These are phyloP conservation scores for Eimeria falciformis DNA, from an alignment of 169 alveolate genomes.

Conservation along the genomic window DNA sequence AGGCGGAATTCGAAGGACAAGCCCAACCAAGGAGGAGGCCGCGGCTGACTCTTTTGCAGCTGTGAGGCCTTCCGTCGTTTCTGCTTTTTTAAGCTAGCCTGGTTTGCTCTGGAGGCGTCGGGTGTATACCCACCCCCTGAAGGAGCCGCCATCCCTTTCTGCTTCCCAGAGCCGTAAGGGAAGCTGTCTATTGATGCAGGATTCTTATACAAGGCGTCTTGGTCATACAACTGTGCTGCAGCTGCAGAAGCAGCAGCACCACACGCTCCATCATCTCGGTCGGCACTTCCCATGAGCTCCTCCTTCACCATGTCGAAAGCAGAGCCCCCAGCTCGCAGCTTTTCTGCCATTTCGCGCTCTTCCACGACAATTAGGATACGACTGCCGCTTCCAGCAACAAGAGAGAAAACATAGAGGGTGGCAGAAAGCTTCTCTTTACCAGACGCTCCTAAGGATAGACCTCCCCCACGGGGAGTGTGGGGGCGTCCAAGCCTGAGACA, in stretches of 20 bases:
- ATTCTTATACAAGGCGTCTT: neutral
- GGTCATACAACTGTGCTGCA: neutral
- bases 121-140: neutral
- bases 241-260: slow-evolving; percentile 7
- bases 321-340: slow-evolving; percentile 38
- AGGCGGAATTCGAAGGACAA: slow-evolving; percentile 78
- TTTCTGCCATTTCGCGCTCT: slow-evolving; percentile 24
- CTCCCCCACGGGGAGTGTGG: slow-evolving; percentile 29
- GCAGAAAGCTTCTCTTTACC: neutral
- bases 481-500: slow-evolving; percentile 20
- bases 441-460: neutral
- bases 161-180: neutral
- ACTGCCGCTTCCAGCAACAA: slow-evolving; percentile 40
- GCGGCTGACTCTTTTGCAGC: slow-evolving; percentile 6
- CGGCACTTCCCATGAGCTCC: slow-evolving; percentile 9
- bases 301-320: slow-evolving; percentile 37
- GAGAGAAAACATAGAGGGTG: slow-evolving; percentile 1
- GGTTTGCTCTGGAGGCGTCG: neutral
- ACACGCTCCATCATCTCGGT: neutral
- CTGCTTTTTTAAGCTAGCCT: neutral
- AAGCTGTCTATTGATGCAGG: neutral
- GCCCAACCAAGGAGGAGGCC: slow-evolving; percentile 82
- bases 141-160: neutral
- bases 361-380: slow-evolving; percentile 17
- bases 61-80: neutral